Evolutionary conservation across 805 yeast species (phyloP).

Genomic region (Metschnikowia henanensis): DNA sequence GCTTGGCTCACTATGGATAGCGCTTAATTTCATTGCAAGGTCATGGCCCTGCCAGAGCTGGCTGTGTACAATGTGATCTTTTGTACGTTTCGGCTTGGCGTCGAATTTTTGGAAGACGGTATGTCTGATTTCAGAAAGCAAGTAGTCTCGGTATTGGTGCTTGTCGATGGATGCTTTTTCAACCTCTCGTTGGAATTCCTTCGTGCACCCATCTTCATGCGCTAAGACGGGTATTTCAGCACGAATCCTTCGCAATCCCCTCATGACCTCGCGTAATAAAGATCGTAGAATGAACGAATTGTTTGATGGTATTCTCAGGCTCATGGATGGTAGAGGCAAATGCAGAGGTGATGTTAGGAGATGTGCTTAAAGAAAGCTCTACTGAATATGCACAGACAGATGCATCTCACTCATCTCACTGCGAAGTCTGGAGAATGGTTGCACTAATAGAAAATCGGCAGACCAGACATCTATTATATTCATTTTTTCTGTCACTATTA

Average conservation of each 20-base stretch:
- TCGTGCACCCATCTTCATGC: not conserved
- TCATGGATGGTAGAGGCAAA: not conserved
- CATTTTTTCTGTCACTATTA: too few relatives aligned
- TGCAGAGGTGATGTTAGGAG: too few relatives aligned
- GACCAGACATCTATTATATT: too few relatives aligned
- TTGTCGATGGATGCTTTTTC: conserved; percentile 14
- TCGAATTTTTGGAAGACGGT: conserved; percentile 19
- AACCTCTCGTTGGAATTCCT: conserved; percentile 6
- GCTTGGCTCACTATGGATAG: conserved; percentile 4
- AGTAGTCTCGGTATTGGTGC: conserved; percentile 15
- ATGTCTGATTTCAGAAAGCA: conserved; percentile 21
- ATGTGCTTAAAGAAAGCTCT: too few relatives aligned
- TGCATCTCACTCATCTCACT: not conserved
- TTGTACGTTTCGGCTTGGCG: not conserved
- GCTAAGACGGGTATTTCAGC: conserved; percentile 2
- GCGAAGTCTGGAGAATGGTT: not conserved
- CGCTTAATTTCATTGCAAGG: conserved; percentile 12
- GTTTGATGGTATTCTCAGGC: not conserved
- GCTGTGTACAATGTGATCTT: conserved; percentile 5
- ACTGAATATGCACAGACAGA: not conserved
- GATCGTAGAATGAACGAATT: conserved; percentile 11
- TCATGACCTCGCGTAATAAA: conserved; percentile 14
- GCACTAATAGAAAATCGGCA: too few relatives aligned
- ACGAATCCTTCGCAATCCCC: conserved; percentile 12
- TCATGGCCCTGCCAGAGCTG: conserved; percentile 14